These are phyloP conservation scores for Aspergillus cristatus DNA, from an alignment of 495 filamentous ascomycete species.

Conservation along the genomic window DNA sequence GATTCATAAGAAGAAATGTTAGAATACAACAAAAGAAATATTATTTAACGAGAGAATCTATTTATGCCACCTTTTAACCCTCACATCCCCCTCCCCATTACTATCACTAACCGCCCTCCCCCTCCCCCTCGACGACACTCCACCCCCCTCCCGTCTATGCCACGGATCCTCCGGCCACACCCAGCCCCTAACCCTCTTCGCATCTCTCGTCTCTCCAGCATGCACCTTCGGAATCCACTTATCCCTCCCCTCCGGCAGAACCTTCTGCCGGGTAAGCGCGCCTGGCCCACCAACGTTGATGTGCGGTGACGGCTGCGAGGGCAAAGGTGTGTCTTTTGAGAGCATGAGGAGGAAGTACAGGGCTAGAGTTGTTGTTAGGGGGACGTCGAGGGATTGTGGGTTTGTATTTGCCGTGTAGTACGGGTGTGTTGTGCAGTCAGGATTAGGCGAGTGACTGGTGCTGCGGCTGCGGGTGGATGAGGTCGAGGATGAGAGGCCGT, in stretches of 20 bases:
- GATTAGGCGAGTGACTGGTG: constrained; percentile 13
- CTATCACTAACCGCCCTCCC: no score
- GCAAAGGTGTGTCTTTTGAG: constrained; percentile 61
- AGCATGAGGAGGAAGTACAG: constrained; percentile 79
- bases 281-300: constrained; percentile 75
- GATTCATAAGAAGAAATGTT: no score
- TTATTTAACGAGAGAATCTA: no score
- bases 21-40: no score
- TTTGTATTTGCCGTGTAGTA: no score
- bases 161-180: constrained; percentile 69
- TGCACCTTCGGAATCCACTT: constrained; percentile 82
- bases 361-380: constrained; percentile 61
- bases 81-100: constrained; percentile 8
- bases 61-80: constrained; percentile 30
- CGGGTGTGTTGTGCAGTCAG: no score
- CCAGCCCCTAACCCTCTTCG: constrained; percentile 77
- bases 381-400: constrained; percentile 29
- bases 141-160: constrained; percentile 44
- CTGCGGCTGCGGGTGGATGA: constrained; percentile 8
- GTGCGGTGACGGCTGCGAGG: constrained; percentile 58
- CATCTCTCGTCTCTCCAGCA: constrained; percentile 71
- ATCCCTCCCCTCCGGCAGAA: constrained; percentile 55
- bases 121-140: constrained; percentile 14
- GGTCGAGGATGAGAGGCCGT: constrained; percentile 10
- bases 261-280: constrained; percentile 63